phyloP scores from a whole-genome alignment of 2,329 filamentous ascomycete genomes.

The Fusarium verrucosum region DNA sequence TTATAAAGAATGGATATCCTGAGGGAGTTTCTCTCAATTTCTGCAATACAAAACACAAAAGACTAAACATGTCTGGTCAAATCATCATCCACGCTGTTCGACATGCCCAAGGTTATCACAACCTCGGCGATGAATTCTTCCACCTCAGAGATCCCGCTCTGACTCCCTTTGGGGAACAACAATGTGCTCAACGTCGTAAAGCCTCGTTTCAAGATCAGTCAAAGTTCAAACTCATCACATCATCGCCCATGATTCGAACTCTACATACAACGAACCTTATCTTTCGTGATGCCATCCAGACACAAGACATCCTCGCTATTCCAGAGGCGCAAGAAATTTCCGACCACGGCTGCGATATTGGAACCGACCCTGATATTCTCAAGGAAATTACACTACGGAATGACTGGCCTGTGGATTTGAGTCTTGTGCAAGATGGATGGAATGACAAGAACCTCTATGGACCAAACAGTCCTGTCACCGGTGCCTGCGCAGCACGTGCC shows the following conservation, averaged over 20 bases:
- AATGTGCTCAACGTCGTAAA: constrained; percentile 22
- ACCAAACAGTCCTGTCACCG: constrained; percentile 28
- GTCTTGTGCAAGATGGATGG: constrained; percentile 18
- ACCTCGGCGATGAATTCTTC: constrained; percentile 34
- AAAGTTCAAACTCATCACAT: constrained; percentile 26
- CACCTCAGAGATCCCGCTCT: constrained; percentile 25
- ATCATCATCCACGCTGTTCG: constrained; percentile 27
- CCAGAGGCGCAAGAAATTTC: constrained; percentile 33
- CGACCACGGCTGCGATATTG: constrained; percentile 31
- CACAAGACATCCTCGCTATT: constrained; percentile 21
- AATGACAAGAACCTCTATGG: constrained; percentile 26
- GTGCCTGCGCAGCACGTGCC: constrained; percentile 20
- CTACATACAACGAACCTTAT: constrained; percentile 27
- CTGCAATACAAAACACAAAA: neutral
- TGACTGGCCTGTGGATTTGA: constrained; percentile 27
- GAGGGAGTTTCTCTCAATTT: neutral
- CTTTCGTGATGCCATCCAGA: constrained; percentile 16
- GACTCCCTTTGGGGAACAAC: constrained; percentile 31
- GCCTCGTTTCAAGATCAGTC: constrained; percentile 31
- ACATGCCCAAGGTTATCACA: constrained; percentile 33
- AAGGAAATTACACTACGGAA: neutral
- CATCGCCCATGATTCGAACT: constrained; percentile 25
- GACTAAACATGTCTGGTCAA: constrained; percentile 10
- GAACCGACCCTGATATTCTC: constrained; percentile 1
- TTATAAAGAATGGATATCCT: neutral